Evolutionary conservation across 2,329 filamentous ascomycete species (phyloP).

Genomic region (Colletotrichum tabaci): DNA sequence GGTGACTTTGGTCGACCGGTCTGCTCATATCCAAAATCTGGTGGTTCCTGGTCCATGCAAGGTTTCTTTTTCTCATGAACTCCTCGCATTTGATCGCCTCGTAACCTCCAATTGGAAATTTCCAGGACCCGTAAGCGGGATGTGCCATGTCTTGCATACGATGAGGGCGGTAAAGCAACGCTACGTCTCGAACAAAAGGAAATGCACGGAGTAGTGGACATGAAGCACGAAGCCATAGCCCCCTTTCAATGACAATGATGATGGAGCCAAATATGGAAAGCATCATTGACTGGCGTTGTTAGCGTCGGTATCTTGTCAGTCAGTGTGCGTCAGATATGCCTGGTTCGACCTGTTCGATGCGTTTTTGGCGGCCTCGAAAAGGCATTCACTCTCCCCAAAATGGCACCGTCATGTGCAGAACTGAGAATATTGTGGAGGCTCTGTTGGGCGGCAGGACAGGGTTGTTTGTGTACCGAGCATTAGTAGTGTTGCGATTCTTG

Average conservation of each 20-base stretch:
- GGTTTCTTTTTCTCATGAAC: slow-evolving; percentile 14
- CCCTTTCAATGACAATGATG: slow-evolving; percentile 19
- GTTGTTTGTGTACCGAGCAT: not conserved
- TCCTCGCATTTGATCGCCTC: slow-evolving; percentile 24
- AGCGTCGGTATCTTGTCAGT: slow-evolving; percentile 10
- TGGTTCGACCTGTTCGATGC: slow-evolving; percentile 5
- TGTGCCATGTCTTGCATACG: slow-evolving; percentile 26
- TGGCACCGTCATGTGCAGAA: slow-evolving; percentile 23
- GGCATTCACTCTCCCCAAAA: slow-evolving; percentile 21
- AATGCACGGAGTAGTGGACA: slow-evolving; percentile 8
- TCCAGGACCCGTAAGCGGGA: slow-evolving; percentile 16
- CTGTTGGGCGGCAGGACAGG: slow-evolving; percentile 18
- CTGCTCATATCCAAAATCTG: slow-evolving; percentile 4
- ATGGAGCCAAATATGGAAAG: slow-evolving; percentile 6
- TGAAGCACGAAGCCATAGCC: slow-evolving; percentile 29
- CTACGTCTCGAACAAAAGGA: slow-evolving; percentile 20
- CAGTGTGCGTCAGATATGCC: slow-evolving; percentile 25
- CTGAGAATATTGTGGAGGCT: slow-evolving; percentile 26
- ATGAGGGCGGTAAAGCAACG: slow-evolving; percentile 25
- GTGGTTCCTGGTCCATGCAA: slow-evolving; percentile 11
- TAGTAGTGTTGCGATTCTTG: slow-evolving; percentile 18
- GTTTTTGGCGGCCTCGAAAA: slow-evolving; percentile 22
- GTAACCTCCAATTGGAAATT: slow-evolving; percentile 8
- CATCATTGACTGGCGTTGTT: not conserved
- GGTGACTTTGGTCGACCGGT: slow-evolving; percentile 12